Evolutionary conservation across 2,329 filamentous ascomycete species (phyloP), one percentile per base, ranked within the genome.

Genomic region (Emergomyces africanus): DNA sequence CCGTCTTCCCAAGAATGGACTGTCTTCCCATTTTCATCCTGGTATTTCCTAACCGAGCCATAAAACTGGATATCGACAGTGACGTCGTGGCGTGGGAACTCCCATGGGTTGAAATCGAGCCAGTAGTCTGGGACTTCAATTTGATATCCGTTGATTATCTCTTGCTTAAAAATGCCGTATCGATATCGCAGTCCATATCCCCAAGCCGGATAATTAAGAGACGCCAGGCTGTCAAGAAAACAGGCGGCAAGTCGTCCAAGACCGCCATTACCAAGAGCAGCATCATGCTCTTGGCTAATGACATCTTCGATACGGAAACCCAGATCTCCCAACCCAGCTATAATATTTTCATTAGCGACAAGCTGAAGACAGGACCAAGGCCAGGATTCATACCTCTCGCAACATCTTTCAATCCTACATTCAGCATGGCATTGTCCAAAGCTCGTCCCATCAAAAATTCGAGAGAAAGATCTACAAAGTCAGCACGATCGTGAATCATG

Each of bases 61-160:
- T 92, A 96, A 78, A 99, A 99, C 80, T 97, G 91, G 61, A 99
- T 90, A 74, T 97, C 89, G 28, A 99, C 91, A 1, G 88, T 91
- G 62, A 99, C 88, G 71, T 99, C 94, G 72, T 96, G 90, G 65
- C 94, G 83, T 48, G 91, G 90, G 69, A 97, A 99, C 72, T 99
- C 94, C 94, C 94, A 99, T 0, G 94, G 94, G 75, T 99, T 99
- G 75, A 97, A 96, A 72, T 97, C 94, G 58, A 99, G 83, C 94
- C 94, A 99, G 77, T 99, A 97, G 73, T 99, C 94, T 23, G 94
- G 94, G 61, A 97, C 88, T 71, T 99, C 94, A 64, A 99, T 90
- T 75, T 99, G 94, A 72, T 96, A 99, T 60, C 94, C 94, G 69
- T 97, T 88, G 61, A 96, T 86, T 67, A 99, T 97, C 78, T 97